A percentile compares a stretch with the other conserved stretches of the same genome.
phyloP scores from a whole-genome alignment of 2,329 filamentous ascomycete species.

The Biscogniauxia marginata region DNA sequence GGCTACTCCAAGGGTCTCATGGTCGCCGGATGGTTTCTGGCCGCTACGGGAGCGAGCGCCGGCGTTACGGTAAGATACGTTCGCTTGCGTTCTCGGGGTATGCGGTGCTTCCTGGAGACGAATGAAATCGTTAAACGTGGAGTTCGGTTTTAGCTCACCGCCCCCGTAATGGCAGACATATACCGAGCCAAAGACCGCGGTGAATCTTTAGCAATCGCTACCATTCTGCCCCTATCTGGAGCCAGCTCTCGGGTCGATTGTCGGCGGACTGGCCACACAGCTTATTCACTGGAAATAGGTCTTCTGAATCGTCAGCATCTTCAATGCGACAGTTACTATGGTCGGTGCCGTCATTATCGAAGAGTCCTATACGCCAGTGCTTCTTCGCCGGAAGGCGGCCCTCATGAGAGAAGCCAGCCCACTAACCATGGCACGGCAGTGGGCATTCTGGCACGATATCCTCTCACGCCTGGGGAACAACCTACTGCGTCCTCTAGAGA shows the following conservation, averaged over 20 bases:
- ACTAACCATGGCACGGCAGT: background rate
- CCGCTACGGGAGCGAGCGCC: slow-evolving; percentile 29
- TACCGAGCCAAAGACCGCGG: slow-evolving; percentile 36
- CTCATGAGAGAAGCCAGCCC: background rate
- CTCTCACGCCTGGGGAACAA: slow-evolving; percentile 33
- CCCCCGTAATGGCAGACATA: slow-evolving; percentile 37
- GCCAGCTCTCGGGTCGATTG: slow-evolving; percentile 65
- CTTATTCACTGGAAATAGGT: slow-evolving; percentile 67
- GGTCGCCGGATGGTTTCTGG: slow-evolving; percentile 31
- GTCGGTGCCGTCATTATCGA: slow-evolving; percentile 55
- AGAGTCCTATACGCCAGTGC: slow-evolving; percentile 62
- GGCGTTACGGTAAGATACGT: slow-evolving; percentile 27
- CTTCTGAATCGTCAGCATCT: slow-evolving; percentile 64
- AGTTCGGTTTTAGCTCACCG: slow-evolving; percentile 26
- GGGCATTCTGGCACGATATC: slow-evolving; percentile 16
- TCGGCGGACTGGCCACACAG: slow-evolving; percentile 64
- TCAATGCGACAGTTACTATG: slow-evolving; percentile 53
- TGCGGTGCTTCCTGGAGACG: background rate
- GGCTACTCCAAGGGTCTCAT: slow-evolving; percentile 32
- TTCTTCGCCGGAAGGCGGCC: slow-evolving; percentile 57
- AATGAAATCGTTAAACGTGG: background rate
- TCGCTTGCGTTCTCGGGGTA: background rate
- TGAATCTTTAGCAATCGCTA: slow-evolving; percentile 35
- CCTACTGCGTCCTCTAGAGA: slow-evolving; percentile 43
- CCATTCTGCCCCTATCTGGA: slow-evolving; percentile 46